Base-by-base conservation (phyloP, 192 early-diverging fungal genomes). In the Coemansia umbellata region DNA sequence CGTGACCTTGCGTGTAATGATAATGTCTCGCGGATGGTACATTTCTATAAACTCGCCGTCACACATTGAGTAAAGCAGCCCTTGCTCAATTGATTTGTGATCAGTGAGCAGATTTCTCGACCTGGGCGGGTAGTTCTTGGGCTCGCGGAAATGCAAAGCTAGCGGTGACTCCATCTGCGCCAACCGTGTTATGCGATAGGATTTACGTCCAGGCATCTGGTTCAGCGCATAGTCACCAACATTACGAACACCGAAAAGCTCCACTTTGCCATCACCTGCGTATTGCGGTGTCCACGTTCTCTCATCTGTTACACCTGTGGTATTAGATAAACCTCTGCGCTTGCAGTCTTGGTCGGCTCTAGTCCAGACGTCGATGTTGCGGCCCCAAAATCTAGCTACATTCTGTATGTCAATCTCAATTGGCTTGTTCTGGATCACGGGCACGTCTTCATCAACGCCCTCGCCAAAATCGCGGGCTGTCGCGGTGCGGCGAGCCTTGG, bases 41-140 rank as follows among this genome's bases (percentile, higher is more conserved):
- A 85, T 68, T 57, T 86, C 85, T 50, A 85, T 85, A 51, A 89
- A 89, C 66, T 89, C 87, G 31, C 87, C 87, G 63, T 89, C 87
- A 67, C 85, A 84, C 87, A 89, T 88, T 42, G 80, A 72, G 55
- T 81, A 85, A 9, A 86, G 65, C 41, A 81, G 62, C 8, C 80
- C 80, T 9, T 69, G 72, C 52, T 61, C 60, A 1, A 69, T 67
- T n/a, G 55, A 53, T 22, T 62, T 66, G 37, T 54, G 58, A 37
- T 51, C 59, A 3, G 62, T 47, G 3, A 68, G 50, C 10, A 67
- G 64, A 15, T 63, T 66, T 27, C 40, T 19, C 19, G 53, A 51
- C 26, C 65, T 52, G 7, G 59, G 48, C 18, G 72, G 72, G 52
- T 80, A 80, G 26, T 75, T 50, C 28, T 65, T 19, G 31, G 70